These are phyloP conservation scores for Termitomyces sp. DNA, from an alignment of 768 basidiomycete species.

Conservation along the genomic window DNA sequence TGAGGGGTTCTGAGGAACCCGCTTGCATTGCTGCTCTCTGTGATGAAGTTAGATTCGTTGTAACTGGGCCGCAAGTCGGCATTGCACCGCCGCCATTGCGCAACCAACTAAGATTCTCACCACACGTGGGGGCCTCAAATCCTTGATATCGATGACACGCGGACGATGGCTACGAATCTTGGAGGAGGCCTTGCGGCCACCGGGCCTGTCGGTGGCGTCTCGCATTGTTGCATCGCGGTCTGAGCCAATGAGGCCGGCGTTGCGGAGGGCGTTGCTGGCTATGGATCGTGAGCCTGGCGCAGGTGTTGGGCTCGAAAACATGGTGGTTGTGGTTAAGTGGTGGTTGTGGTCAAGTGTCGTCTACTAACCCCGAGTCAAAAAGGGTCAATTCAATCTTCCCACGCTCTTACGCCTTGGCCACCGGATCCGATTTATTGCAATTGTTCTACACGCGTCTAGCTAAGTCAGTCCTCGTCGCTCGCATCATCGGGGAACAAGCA, in stretches of 20 bases:
- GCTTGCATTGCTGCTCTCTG: conserved; percentile 33
- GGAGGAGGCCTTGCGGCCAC: conserved; percentile 66
- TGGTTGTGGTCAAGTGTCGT: conserved; percentile 2
- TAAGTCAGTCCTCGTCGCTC: conserved; percentile 10
- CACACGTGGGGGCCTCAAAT: conserved; percentile 48
- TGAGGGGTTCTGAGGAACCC: conserved; percentile 48
- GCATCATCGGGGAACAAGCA: conserved; percentile 25
- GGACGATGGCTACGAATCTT: conserved; percentile 61
- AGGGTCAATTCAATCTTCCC: conserved; percentile 24
- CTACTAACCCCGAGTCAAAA: conserved; percentile 31
- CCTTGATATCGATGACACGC: conserved; percentile 59
- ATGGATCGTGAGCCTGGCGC: conserved; percentile 56
- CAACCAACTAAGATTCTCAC: conserved; percentile 54
- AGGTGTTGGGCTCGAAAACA: conserved; percentile 54
- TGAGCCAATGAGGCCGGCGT: conserved; percentile 72
- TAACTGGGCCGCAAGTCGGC: not conserved
- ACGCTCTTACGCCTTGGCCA: conserved; percentile 13
- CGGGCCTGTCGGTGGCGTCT: conserved; percentile 64
- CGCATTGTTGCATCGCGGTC: conserved; percentile 76
- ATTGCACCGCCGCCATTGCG: not conserved
- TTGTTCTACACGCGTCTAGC: not conserved
- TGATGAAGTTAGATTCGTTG: not conserved
- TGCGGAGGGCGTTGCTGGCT: conserved; percentile 60
- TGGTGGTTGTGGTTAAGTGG: conserved; percentile 8
- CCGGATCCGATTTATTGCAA: too few species aligned